Percentiles rank a stretch among this genome's conserved stretches.
These are phyloP conservation scores for Fusarium pseudoanthophilum DNA, from an alignment of 2,329 filamentous ascomycete species.

Conservation along the genomic window DNA sequence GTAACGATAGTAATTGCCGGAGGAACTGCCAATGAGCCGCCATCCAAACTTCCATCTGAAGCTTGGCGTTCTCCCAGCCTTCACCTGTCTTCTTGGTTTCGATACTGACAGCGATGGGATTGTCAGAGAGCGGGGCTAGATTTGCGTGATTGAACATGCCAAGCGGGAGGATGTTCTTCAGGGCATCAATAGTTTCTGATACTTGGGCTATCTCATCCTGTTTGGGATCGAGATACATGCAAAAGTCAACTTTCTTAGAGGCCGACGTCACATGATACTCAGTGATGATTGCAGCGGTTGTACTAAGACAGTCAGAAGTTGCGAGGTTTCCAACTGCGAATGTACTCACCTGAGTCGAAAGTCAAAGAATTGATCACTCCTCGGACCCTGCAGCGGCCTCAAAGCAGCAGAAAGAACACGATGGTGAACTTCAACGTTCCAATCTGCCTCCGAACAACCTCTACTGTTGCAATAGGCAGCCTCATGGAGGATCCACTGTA, in stretches of 20 bases:
- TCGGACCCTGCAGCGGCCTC: background rate
- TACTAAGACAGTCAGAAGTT: background rate
- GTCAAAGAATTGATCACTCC: background rate
- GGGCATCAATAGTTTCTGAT: background rate
- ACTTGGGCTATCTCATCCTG: background rate
- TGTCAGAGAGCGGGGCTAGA: background rate
- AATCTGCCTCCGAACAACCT: background rate
- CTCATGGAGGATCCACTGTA: background rate
- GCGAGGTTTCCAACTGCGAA: fast-evolving
- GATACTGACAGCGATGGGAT: background rate
- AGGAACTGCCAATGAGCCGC: background rate
- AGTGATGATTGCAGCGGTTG: background rate
- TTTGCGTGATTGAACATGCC: background rate
- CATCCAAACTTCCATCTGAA: background rate
- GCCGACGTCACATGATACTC: background rate
- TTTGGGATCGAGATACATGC: background rate
- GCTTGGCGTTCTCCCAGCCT: background rate
- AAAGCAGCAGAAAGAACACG: background rate
- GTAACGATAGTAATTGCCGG: background rate
- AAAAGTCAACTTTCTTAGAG: background rate
- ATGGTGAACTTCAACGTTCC: background rate
- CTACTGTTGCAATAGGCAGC: background rate
- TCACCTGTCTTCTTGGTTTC: background rate
- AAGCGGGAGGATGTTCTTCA: background rate
- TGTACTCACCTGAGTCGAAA: background rate